These are phyloP conservation scores for Tritrichomonas musculus DNA, from an alignment of 208 protist species.

Conservation along the genomic window DNA sequence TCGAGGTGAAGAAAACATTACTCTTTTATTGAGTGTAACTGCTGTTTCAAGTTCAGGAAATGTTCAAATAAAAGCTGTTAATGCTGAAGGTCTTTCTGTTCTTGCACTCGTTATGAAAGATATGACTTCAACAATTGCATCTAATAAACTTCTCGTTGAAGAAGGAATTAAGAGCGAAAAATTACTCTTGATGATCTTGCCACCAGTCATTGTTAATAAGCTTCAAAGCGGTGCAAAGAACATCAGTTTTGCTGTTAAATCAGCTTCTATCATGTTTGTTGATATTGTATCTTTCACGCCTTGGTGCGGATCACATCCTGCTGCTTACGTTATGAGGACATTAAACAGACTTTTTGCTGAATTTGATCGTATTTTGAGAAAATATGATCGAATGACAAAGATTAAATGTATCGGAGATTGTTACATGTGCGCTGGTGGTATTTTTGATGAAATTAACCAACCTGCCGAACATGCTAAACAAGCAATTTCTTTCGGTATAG, in stretches of 20 bases:
- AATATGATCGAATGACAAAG: conserved; percentile 3
- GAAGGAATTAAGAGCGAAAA: neutral
- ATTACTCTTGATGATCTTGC: neutral
- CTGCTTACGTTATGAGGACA: neutral
- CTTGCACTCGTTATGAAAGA: neutral
- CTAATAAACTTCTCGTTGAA: neutral
- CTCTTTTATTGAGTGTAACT: neutral
- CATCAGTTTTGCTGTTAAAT: neutral
- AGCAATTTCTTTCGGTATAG: conserved; percentile 12
- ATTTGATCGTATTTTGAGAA: neutral
- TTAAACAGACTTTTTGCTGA: neutral
- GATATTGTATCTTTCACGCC: conserved; percentile 24
- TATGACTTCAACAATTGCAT: neutral
- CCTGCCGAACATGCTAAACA: conserved; percentile 2
- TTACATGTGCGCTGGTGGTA: conserved; percentile 27
- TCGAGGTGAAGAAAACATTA: neutral
- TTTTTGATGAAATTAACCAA: conserved; percentile 29
- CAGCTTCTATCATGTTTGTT: conserved; percentile 4
- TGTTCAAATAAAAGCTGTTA: neutral
- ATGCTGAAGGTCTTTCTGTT: neutral
- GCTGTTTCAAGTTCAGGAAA: neutral
- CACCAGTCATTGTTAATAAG: neutral
- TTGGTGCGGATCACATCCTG: neutral
- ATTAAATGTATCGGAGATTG: conserved; percentile 32
- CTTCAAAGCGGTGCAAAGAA: neutral